Base-by-base conservation (phyloP, 768 basidiomycete genomes). In the Boletus bicolor region DNA sequence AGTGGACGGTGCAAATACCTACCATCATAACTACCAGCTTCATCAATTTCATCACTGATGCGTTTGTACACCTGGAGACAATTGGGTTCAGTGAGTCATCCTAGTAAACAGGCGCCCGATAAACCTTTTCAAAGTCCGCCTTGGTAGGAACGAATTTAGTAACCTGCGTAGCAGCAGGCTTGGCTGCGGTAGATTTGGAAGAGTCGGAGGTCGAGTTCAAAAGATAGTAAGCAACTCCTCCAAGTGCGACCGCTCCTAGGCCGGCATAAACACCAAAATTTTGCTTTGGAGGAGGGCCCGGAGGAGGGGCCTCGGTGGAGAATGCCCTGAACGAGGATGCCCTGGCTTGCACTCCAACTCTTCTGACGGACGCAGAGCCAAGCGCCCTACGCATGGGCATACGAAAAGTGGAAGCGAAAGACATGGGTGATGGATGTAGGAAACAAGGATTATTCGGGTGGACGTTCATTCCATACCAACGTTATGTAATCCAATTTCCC, bases 121-220 rank as follows among this genome's bases (percentile, higher is more conserved):
- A 43, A 42, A 54, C 89, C 82, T 96, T 93, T 72, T 92, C 89
- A 69, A 95, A 97, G 67, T 97, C 95, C 50, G 85, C 85, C 75
- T 88, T 84, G 38, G 84, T 79, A 21, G 90, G 89, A 12, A 81
- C 80, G 69, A 93, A 86, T 56, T 89, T 87, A 41, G 82, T 76
- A 35, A 78, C 83, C 68, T 86, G 90, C 14, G 78, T 79, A 24
- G 76, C 65, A 14, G 79, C 83, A 7, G 86, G 82, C 68, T 84
- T 89, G 53, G 80, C 67, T 17, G 82, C 79, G 41, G 83, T 80
- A 26, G 73, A 73, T 14, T 77, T 78, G 5, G 78, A 76, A 10
- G 79, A 69, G 48, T 83, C 79, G 34, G 74, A 68, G 19, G 71
- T 63, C 34, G 76, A 78, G 55, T 75, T 73, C 71, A 77, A 82